Evolutionary conservation across 2,329 filamentous ascomycete species (phyloP), one percentile per base, ranked within the genome.

Genomic region (Beauveria medogensis): DNA sequence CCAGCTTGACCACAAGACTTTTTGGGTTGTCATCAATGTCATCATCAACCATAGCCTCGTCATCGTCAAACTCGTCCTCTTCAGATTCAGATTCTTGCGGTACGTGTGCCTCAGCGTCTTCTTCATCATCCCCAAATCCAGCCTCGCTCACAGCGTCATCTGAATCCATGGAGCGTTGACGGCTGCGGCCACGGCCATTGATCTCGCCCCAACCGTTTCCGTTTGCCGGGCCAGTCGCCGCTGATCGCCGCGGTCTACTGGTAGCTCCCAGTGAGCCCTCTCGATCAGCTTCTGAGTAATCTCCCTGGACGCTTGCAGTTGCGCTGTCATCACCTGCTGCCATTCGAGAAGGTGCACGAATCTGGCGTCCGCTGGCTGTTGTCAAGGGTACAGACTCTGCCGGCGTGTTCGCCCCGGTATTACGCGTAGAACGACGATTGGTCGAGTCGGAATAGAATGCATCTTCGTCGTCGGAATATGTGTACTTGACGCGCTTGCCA

Each of bases 401-500:
- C 0, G 91, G 89, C 1, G 90, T 91, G 64, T 85, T 86, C 10
- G 86, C 81, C 44, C 87, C 83, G 2, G 89, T 91, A 65, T 91
- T 89, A 28, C 93, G 86, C 20, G 85, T 82, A 14, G 90, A 91
- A 7, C 87, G 83, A 78, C 92, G 71, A 72, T 76, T 73, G 6
- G 82, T 82, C 41, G 86, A 87, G 69, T 87, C 84, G n/a, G 83
- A 84, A 60, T 80, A 82, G 56, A 85, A 84, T 18, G 87, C 85
- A 41, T 88, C 88, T 66, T 95, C 91, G 26, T 95, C 91, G 57
- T 97, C 92, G 0, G 92, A 95, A 70, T 90, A 99, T 0, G 91
- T 99, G 71, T 99, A 99, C 74, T 92, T 95, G 76, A 96, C 89
- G 63, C 93, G 89, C 79, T 99, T 97, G 61, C 94, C 94, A 62